Conservation (phyloP, 1,284 basidiomycete genomes). For the Anthracocystis panici-leucophaei region DNA sequence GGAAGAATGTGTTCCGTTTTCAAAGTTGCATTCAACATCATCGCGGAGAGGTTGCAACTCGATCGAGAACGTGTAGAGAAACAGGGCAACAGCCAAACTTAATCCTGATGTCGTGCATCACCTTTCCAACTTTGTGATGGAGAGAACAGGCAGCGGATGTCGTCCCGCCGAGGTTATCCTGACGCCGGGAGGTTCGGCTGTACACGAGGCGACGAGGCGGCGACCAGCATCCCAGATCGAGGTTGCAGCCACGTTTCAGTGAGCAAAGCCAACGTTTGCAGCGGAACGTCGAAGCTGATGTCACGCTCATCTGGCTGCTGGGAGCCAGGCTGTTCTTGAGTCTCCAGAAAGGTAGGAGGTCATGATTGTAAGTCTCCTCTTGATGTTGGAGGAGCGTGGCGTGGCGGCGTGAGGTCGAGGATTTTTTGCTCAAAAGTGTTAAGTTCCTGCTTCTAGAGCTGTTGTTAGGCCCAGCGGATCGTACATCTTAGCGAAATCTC, state of each 20-base stretch:
- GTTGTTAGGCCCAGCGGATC: no score
- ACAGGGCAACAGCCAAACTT: neutral
- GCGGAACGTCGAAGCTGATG: neutral
- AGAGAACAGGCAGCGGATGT: neutral
- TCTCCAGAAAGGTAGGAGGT: no score
- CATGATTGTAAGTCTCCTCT: neutral
- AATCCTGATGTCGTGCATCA: neutral
- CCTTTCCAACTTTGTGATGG: no score
- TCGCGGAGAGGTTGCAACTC: neutral
- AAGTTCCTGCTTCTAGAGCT: no score
- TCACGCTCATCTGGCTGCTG: neutral
- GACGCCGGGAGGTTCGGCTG: neutral
- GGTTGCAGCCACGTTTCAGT: constrained; percentile 1
- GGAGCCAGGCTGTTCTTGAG: no score
- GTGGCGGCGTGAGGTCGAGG: neutral
- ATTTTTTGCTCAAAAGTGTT: neutral
- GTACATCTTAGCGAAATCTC: neutral
- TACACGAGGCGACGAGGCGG: neutral
- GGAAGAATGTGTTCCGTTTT: neutral
- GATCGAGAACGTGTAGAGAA: constrained; percentile 5
- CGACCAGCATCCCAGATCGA: neutral
- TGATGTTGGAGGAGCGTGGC: neutral
- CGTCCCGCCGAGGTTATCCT: neutral
- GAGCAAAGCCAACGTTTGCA: neutral
- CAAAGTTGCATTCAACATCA: no score